A percentile compares a stretch with the other conserved stretches of the same genome.
These are phyloP conservation scores for Vanrija sp. DNA, from an alignment of 1,284 basidiomycete genomes.

Conservation along the genomic window DNA sequence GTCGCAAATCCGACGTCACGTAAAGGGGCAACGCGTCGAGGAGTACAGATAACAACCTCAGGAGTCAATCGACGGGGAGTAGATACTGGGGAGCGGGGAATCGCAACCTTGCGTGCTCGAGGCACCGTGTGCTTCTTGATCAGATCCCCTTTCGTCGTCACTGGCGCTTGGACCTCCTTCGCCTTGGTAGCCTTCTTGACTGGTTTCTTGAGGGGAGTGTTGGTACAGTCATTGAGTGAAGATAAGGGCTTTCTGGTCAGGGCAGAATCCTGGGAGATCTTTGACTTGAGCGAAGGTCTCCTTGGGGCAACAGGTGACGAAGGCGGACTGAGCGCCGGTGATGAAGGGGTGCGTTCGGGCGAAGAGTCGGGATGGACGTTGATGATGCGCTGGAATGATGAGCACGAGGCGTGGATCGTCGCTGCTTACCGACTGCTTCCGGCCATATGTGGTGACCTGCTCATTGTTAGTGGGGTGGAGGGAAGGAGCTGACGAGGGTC, in stretches of 20 bases:
- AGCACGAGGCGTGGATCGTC: background rate
- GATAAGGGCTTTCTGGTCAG: background rate
- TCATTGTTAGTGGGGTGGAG: conserved; percentile 1
- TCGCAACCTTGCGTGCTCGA: background rate
- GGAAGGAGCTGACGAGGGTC: background rate
- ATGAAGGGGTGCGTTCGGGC: conserved; percentile 1
- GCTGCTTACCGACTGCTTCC: conserved; percentile 35
- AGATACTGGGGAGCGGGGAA: background rate
- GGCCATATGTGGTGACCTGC: conserved; percentile 46
- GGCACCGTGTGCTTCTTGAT: background rate
- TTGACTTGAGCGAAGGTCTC: conserved; percentile 17
- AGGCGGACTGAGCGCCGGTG: too few species aligned
- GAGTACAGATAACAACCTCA: background rate
- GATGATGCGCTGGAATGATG: conserved; percentile 32
- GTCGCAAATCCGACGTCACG: background rate
- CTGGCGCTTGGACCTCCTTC: background rate
- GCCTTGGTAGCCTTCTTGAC: background rate
- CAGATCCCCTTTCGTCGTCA: too few species aligned
- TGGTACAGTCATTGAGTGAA: too few species aligned
- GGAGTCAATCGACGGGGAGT: background rate
- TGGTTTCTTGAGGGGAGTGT: too few species aligned
- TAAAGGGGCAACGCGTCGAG: background rate
- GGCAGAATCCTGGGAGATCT: conserved; percentile 17
- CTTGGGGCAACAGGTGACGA: conserved; percentile 9
- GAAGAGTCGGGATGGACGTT: conserved; percentile 32